Evolutionary conservation across 2,329 filamentous ascomycete species (phyloP), one percentile per base, ranked within the genome.

Genomic region (Penicillium sp.): DNA sequence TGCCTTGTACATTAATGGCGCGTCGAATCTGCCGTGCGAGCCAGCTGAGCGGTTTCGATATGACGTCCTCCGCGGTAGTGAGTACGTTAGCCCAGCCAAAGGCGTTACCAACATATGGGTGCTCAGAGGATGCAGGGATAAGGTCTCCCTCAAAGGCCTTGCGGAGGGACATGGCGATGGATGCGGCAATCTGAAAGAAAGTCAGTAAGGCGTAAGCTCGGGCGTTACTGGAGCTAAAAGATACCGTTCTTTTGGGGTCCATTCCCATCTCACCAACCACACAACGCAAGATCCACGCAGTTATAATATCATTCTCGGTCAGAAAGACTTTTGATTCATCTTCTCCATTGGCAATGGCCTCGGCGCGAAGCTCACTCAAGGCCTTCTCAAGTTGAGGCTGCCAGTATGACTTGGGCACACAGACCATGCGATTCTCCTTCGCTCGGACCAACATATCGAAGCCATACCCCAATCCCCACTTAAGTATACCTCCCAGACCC

Each of bases 381-480:
- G 60, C 60, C 14, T 59, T 63, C 14, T 63, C 58, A 14, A 44
- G 27, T 24, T 63, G 58, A 21, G 58, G 51, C 13, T 43, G 54
- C 60, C 60, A 63, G 47, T 49, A 61, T 8, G 52, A 45, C 54
- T 61, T 49, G 3, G 60, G 60, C 13, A 63, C 29, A 55, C 56
- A 63, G 49, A 63, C 54, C 54, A 63, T 61, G 46, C 60, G 58
- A 52, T 63, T 63, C 51, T 63, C 60, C 46, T 63, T 63, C 24
- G 60, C 51, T 52, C 60, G 60, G 26, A 59, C 27, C 9, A 62
- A 33, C 58, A 58, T 60, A 50, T 62, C 58, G 26, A 62, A 27
- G 14, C 60, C 60, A 31, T 62, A 62, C 14, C 60, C 58, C 4
- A 60, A 46, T 9, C 60, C 60, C 58, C 60, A 62, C 47, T 60